Conservation (phyloP, 176 grass and related monocot species). For the Carex scoparia region DNA sequence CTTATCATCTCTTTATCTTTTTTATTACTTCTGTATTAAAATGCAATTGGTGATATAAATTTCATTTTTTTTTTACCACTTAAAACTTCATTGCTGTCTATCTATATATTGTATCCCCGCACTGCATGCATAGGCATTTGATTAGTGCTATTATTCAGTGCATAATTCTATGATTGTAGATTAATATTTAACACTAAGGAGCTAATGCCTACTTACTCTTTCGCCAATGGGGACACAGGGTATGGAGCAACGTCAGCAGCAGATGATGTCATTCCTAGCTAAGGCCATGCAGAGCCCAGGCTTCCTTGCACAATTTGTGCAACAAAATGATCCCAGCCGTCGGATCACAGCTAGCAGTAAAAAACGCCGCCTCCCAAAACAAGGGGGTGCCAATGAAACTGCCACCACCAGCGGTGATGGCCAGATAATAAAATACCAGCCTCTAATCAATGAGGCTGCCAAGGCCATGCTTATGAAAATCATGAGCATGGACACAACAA, state of each 20-base stretch:
- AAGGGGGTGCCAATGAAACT: constrained; percentile 39
- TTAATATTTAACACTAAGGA: neutral
- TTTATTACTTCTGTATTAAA: neutral
- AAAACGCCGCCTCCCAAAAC: constrained; percentile 80
- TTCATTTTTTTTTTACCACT: neutral
- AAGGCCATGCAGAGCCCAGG: constrained; percentile 89
- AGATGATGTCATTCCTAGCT: constrained; percentile 95
- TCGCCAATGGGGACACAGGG: constrained; percentile 22
- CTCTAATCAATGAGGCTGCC: constrained; percentile 87
- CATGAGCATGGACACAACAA: constrained; percentile 49
- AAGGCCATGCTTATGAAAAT: constrained; percentile 94
- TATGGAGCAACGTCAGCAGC: constrained; percentile 85
- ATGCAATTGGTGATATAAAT: neutral
- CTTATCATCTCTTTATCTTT: neutral
- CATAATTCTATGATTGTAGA: neutral
- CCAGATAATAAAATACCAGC: constrained; percentile 92
- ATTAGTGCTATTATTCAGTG: neutral
- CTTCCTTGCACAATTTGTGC: constrained; percentile 79
- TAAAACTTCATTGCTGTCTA: neutral
- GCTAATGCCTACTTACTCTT: neutral
- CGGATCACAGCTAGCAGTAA: constrained; percentile 53
- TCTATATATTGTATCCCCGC: neutral
- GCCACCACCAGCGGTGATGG: constrained; percentile 46
- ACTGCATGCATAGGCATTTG: neutral
- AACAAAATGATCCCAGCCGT: constrained; percentile 77